Conservation (phyloP, 2,329 filamentous ascomycete genomes). For the Colletotrichum graminicola region DNA sequence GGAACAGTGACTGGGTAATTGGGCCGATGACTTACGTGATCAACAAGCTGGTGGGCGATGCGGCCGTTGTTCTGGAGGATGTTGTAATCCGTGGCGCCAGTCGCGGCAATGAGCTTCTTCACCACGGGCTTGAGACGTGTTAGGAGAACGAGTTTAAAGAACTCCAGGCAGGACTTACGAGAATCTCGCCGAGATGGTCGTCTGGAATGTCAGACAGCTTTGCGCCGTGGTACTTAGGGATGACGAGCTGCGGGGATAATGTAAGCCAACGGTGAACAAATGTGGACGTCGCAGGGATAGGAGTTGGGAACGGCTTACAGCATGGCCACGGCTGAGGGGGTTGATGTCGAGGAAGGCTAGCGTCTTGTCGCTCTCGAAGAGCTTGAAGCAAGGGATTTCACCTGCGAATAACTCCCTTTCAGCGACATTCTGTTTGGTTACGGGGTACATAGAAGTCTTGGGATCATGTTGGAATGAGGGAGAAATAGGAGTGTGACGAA, state of each 20-base stretch:
- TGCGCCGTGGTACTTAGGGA: constrained; percentile 93
- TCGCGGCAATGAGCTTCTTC: constrained; percentile 86
- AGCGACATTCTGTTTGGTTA: constrained; percentile 2
- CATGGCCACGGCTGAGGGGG: constrained; percentile 88
- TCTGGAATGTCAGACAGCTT: constrained; percentile 96
- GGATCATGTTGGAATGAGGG: constrained; percentile 7
- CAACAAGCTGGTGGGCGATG: constrained; percentile 91
- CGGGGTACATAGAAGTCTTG: constrained; percentile 28
- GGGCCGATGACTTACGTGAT: constrained; percentile 77
- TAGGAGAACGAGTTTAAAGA: not conserved
- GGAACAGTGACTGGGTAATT: not conserved
- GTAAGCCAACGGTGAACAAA: constrained; percentile 22
- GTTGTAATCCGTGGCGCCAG: constrained; percentile 86
- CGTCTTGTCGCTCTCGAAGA: constrained; percentile 94
- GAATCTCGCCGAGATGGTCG: constrained; percentile 83
- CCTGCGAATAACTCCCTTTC: constrained; percentile 63
- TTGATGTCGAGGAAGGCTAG: constrained; percentile 97
- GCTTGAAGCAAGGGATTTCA: constrained; percentile 96
- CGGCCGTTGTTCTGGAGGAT: constrained; percentile 96
- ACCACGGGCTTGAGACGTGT: constrained; percentile 71
- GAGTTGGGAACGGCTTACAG: constrained; percentile 68
- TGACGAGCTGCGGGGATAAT: constrained; percentile 77
- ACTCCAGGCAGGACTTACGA: constrained; percentile 65
- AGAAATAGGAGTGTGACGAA: constrained; percentile 45
- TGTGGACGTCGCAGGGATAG: constrained; percentile 5